Evolutionary conservation across 2,329 filamentous ascomycete genomes (phyloP), one percentile per base, ranked within the genome.

Genomic region (Cladophialophora immunda): DNA sequence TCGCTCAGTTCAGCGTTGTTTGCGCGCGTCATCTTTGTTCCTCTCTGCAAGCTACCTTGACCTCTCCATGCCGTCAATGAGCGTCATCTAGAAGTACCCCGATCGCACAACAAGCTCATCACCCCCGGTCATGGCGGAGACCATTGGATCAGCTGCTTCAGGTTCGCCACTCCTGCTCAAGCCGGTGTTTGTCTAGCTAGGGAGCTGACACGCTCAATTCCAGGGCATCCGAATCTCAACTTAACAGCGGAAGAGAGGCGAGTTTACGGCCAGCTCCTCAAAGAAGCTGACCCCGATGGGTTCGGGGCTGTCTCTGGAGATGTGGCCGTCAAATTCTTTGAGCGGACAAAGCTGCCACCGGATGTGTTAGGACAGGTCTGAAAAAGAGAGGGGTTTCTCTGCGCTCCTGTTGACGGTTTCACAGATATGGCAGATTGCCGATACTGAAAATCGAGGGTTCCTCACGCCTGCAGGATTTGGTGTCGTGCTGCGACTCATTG

Each of bases 401-500:
- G 19, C 36, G 41, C 62, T 45, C n/a, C 7, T 32, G 52, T 58
- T 70, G 57, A 69, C 62, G 38, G 8, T 38, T 52, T 27, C 71
- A 66, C 79, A 97, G 92, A 98, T 99, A 85, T 99, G 95, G 95
- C 94, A 98, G 82, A 95, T 99, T 78, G 94, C 95, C 73, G 95
- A 99, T 82, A 93, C 88, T 72, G 94, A 98, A 82, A 99, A 99
- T 82, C 89, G 94, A 71, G 95, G 95, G 60, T 91, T 98, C 73
- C 84, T 99, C 72, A 97, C 94, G 36, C 93, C 93, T 22, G 88
- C 93, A 50, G 95, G 94, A 77, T 99, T 99, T 81, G 92, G 94
- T 68, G 88, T 97, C 77, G 95, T 97, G 65, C 82, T 99, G 77
- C 89, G 95, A 75, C 88, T 99, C 77, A 98, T 99, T 77, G 95